A percentile compares a stretch with the other conserved stretches of the same genome.
Conservation (phyloP, 495 filamentous ascomycete genomes). For the Lentithecium fluviatile region DNA sequence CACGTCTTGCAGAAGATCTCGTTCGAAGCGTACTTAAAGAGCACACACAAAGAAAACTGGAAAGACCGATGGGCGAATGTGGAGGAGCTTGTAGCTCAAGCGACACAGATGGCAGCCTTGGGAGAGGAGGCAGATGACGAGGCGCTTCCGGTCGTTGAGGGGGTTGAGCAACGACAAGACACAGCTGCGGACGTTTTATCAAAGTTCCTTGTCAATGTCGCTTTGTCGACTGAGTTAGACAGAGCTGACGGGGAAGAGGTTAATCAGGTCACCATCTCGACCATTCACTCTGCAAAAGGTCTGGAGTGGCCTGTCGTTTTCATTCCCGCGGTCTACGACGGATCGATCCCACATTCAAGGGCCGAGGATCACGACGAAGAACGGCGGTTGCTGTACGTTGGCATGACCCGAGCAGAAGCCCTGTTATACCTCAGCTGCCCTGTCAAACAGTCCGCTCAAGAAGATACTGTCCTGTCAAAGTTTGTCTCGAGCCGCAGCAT, state of each 20-base stretch:
- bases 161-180: slow-evolving; percentile 63
- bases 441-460: slow-evolving; percentile 58
- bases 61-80: slow-evolving; percentile 89
- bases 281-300: slow-evolving; percentile 95
- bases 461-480: slow-evolving; percentile 61
- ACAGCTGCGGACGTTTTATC: slow-evolving; percentile 68
- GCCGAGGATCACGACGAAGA: slow-evolving; percentile 91
- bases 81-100: slow-evolving; percentile 78
- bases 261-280: slow-evolving; percentile 84
- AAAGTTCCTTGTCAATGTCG: slow-evolving; percentile 84
- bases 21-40: slow-evolving; percentile 70
- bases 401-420: slow-evolving; percentile 92
- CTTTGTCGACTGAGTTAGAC: slow-evolving; percentile 72
- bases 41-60: slow-evolving; percentile 66
- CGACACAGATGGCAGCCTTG: slow-evolving; percentile 59
- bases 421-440: slow-evolving; percentile 91
- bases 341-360: slow-evolving; percentile 91
- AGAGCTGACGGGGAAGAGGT: slow-evolving; percentile 57
- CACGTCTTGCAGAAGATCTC: slow-evolving; percentile 70
- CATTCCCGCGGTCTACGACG: slow-evolving; percentile 85
- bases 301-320: slow-evolving; percentile 98
- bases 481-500: slow-evolving; percentile 59
- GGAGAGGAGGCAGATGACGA: slow-evolving; percentile 59
- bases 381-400: slow-evolving; percentile 86
- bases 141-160: slow-evolving; percentile 72